Evolutionary conservation across 768 basidiomycete genomes (phyloP).

Genomic region (Royoungia palumana): DNA sequence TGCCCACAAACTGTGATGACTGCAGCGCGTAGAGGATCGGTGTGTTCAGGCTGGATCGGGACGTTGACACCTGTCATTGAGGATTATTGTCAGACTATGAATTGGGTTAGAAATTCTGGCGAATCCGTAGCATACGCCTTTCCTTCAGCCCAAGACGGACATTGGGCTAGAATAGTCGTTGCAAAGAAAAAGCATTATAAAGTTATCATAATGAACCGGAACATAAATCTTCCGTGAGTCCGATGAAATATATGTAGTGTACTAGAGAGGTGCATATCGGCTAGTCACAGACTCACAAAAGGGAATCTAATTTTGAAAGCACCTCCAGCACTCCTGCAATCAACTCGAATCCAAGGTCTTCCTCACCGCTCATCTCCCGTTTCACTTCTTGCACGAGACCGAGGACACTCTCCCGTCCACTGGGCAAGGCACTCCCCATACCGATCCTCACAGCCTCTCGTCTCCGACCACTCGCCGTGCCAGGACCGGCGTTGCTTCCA

Average conservation of each 20-base stretch:
- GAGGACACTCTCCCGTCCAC: constrained; percentile 64
- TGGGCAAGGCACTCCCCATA: constrained; percentile 48
- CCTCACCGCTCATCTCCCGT: constrained; percentile 67
- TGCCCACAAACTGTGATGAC: too few species aligned
- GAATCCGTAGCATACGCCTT: too few species aligned
- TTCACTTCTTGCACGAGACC: constrained; percentile 72
- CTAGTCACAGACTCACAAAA: constrained; percentile 22
- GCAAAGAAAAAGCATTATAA: constrained; percentile 10
- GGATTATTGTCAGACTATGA: too few species aligned
- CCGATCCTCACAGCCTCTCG: constrained; percentile 49
- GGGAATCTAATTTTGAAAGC: constrained; percentile 85
- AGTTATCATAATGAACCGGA: neutral
- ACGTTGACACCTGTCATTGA: too few species aligned
- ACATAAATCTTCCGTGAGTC: neutral
- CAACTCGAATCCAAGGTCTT: constrained; percentile 87
- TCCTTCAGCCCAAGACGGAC: too few species aligned
- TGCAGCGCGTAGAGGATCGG: too few species aligned
- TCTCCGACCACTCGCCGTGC: constrained; percentile 37
- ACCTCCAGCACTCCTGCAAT: constrained; percentile 92
- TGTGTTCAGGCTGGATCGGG: too few species aligned
- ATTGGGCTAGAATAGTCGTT: neutral
- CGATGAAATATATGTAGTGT: neutral
- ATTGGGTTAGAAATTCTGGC: too few species aligned
- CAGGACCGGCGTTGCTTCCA: constrained; percentile 40
- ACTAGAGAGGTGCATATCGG: neutral